Conservation (phyloP, 441 rosid genomes). For the Populus tomentosa region DNA sequence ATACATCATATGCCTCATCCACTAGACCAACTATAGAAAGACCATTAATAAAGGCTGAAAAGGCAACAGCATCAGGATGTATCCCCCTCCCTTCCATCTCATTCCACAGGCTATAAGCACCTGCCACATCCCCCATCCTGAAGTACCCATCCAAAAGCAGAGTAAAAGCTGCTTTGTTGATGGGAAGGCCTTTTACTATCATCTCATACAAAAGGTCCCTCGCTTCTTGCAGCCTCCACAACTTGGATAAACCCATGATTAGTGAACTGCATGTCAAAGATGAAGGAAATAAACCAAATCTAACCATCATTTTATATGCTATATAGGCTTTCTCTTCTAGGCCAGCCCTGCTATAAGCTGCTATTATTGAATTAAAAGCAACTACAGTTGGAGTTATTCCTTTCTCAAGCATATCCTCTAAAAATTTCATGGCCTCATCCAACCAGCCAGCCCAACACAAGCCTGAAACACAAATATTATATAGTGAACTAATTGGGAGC, state of each 20-base stretch:
- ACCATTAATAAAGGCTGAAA: constrained; percentile 66
- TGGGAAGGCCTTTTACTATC: constrained; percentile 42
- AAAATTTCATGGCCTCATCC: constrained; percentile 46
- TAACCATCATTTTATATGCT: constrained; percentile 45
- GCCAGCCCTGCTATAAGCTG: constrained; percentile 52
- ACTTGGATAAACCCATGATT: constrained; percentile 56
- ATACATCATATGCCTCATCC: constrained; percentile 52
- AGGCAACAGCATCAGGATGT: constrained; percentile 56
- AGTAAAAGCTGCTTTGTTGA: constrained; percentile 54
- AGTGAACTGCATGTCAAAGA: constrained; percentile 59
- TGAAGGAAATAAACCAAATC: constrained; percentile 48
- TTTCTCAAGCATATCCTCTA: constrained; percentile 50
- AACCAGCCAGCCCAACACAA: constrained; percentile 63
- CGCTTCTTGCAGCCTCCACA: constrained; percentile 49
- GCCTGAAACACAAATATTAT: constrained; percentile 50
- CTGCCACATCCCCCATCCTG: constrained; percentile 41
- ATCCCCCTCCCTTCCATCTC: constrained; percentile 52
- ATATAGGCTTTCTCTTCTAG: constrained; percentile 45
- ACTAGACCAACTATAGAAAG: constrained; percentile 52
- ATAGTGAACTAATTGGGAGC: constrained; percentile 32
- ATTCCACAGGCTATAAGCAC: constrained; percentile 55
- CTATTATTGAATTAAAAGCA: constrained; percentile 62
- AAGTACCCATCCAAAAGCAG: constrained; percentile 61
- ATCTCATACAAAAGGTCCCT: constrained; percentile 44
- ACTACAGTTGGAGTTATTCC: constrained; percentile 49